Base-by-base conservation (phyloP, 257 asterid genomes). In the Orobanche coerulescens region DNA sequence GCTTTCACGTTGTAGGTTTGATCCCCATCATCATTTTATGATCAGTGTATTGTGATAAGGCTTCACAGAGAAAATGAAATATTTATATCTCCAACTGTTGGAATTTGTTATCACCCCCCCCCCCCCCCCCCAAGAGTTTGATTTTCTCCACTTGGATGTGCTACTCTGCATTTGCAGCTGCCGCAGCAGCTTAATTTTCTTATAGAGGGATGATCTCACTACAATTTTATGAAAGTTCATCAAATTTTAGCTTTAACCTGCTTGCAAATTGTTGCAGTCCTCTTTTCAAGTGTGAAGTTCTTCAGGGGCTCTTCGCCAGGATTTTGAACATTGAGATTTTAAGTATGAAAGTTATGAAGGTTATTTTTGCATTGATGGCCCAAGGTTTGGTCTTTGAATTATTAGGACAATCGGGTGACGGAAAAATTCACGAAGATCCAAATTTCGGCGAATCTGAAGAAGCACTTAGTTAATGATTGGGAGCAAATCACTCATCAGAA, bases 401-500 rank as follows among this genome's bases (percentile, higher is more conserved):
- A 61, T 20, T 70, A 82, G 85, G 89, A 71, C 58, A 78, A 55
- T 68, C 72, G 74, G 6, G 64, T 84, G 9, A 67, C 82, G 53
- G 94, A 87, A 61, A 90, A 85, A 58, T 76, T 75, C 39, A 28
- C 87, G 66, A 81, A 83, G 82, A 79, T 90, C 67, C 88, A 78
- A 70, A 78, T 89, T 62, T 92, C 99, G 22, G 67, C 81, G 19
- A 76, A 75, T 72, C 70, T 93, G 75, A 93, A 79, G 85, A 89
- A 86, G 73, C 92, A 77, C 62, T 76, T 93, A 25, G 82, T 86
- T 62, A 80, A 83, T 65, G 99, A 93, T 71, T 86, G 92, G 94
- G 94, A 93, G 73, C 82, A 52, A 28, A 54, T 93, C 66, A 83
- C 86, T 46, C 90, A 84, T 74, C 95, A 86, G 75, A 82, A 89